Conservation (phyloP, 331 rosid genomes). For the Quercus phellos region DNA sequence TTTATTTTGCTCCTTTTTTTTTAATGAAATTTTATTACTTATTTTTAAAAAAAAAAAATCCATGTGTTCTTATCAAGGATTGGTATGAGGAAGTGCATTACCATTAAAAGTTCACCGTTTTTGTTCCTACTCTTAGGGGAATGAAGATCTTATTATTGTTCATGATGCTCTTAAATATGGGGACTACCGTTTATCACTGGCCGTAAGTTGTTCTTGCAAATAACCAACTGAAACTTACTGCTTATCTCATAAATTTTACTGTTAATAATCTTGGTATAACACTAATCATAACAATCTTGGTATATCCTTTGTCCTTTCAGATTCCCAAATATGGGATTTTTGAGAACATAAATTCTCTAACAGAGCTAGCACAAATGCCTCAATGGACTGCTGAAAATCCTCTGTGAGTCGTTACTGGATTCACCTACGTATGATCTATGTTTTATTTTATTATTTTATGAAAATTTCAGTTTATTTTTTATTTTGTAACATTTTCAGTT, state of each 20-base stretch:
- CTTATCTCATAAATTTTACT: background rate
- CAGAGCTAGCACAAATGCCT: conserved; percentile 77
- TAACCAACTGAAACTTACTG: conserved; percentile 1
- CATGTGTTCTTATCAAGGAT: no score
- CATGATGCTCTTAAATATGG: conserved; percentile 90
- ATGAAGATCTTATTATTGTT: conserved; percentile 69
- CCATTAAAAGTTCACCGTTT: background rate
- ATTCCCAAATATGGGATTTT: conserved; percentile 91
- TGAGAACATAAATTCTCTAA: conserved; percentile 71
- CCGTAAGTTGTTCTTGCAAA: conserved; percentile 44
- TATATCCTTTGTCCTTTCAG: conserved; percentile 38
- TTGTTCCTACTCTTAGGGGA: conserved; percentile 43
- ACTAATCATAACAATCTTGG: no score
- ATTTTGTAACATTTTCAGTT: background rate
- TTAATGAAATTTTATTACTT: no score
- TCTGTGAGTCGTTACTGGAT: conserved; percentile 93
- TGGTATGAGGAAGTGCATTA: background rate
- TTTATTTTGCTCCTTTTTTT: no score
- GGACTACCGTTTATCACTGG: conserved; percentile 77
- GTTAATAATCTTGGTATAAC: background rate
- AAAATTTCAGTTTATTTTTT: background rate
- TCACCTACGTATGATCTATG: conserved; percentile 57
- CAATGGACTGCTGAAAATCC: conserved; percentile 79
- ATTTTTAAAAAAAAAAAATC: no score
- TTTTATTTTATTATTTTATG: background rate